Conservation (phyloP, 495 filamentous ascomycete genomes). For the Talaromyces thailandensis region DNA sequence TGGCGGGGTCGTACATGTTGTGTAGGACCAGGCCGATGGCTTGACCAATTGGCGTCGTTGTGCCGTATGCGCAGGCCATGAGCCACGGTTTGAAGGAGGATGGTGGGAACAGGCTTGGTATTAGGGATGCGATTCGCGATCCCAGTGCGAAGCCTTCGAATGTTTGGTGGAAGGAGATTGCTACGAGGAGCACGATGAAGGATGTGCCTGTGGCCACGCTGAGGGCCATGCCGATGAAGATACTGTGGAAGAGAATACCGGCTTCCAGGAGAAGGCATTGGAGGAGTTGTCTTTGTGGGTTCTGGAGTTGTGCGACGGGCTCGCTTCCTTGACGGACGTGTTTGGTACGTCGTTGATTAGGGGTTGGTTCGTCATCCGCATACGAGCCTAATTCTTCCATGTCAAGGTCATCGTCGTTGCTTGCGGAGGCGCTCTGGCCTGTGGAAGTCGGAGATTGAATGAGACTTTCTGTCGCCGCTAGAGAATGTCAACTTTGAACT, state of each 20-base stretch:
- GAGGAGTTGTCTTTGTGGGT: slow-evolving; percentile 53
- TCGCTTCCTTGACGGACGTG: slow-evolving; percentile 2
- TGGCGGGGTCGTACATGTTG: slow-evolving; percentile 74
- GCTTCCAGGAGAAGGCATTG: slow-evolving; percentile 77
- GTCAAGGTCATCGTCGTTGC: slow-evolving; percentile 22
- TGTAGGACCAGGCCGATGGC: slow-evolving; percentile 78
- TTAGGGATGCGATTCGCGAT: slow-evolving; percentile 58
- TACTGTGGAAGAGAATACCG: slow-evolving; percentile 77
- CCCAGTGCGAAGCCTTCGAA: slow-evolving; percentile 75
- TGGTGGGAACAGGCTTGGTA: slow-evolving; percentile 42
- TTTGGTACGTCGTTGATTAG: not conserved
- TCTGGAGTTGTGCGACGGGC: slow-evolving; percentile 16
- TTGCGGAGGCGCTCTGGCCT: slow-evolving; percentile 5
- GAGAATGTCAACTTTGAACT: not conserved
- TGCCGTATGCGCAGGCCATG: slow-evolving; percentile 90
- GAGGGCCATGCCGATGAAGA: slow-evolving; percentile 86
- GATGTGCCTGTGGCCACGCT: slow-evolving; percentile 71
- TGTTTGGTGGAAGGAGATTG: slow-evolving; percentile 77
- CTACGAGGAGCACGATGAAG: slow-evolving; percentile 72
- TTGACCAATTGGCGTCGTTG: slow-evolving; percentile 86
- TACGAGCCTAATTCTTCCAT: slow-evolving; percentile 22
- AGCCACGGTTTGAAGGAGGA: slow-evolving; percentile 65
- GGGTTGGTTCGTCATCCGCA: slow-evolving; percentile 9
- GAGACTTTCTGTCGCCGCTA: not conserved
- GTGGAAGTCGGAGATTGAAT: not conserved